These are phyloP conservation scores for Penicillium desertorum DNA, from an alignment of 495 filamentous ascomycete species.

Conservation along the genomic window DNA sequence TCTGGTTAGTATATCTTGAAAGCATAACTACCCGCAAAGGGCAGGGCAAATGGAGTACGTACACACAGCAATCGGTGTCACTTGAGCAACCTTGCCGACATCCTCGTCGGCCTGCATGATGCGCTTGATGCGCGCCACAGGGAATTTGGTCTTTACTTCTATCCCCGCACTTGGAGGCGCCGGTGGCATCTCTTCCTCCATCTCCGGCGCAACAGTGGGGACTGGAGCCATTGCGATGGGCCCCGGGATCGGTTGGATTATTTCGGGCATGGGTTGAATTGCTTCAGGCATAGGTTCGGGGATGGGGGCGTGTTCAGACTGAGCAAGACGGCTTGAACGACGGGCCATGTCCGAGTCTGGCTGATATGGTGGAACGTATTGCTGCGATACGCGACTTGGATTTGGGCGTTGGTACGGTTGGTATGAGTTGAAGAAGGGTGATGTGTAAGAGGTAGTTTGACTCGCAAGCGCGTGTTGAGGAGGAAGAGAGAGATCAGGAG, in stretches of 20 bases:
- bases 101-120: conserved; percentile 99
- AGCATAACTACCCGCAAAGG: not conserved
- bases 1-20: conserved; percentile 18
- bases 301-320: conserved; percentile 33
- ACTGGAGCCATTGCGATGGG: conserved; percentile 16
- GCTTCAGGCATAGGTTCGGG: conserved; percentile 24
- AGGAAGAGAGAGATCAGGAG: conserved; percentile 30
- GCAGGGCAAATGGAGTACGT: conserved; percentile 33
- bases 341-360: conserved; percentile 44
- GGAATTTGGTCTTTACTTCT: conserved; percentile 91
- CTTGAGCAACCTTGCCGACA: conserved; percentile 97
- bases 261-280: conserved; percentile 9
- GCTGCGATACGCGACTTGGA: conserved; percentile 31
- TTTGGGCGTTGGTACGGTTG: conserved; percentile 30
- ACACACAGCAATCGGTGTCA: conserved; percentile 91
- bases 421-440: conserved; percentile 37
- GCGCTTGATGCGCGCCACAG: conserved; percentile 95
- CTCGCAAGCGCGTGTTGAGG: conserved; percentile 34
- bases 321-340: conserved; percentile 45
- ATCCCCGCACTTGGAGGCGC: conserved; percentile 46
- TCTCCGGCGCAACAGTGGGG: not conserved
- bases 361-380: conserved; percentile 38
- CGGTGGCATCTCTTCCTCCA: conserved; percentile 18
- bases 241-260: conserved; percentile 24
- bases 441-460: conserved; percentile 45